These are phyloP conservation scores for Bruguiera parviflora DNA, from an alignment of 345 rosid genomes.

Conservation along the genomic window DNA sequence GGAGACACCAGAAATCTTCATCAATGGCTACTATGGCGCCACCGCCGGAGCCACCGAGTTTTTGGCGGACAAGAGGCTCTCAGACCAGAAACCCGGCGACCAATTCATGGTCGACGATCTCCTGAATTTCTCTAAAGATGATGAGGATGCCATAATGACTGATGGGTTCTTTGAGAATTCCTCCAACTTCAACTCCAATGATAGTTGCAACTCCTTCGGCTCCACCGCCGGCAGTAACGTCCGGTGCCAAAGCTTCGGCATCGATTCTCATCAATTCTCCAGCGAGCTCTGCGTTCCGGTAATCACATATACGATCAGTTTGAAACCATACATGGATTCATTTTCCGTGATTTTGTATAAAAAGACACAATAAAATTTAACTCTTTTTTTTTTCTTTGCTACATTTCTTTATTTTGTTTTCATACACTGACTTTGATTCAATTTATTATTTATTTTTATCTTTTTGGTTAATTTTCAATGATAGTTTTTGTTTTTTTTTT, in stretches of 20 bases:
- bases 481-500: too few relatives aligned
- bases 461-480: too few relatives aligned
- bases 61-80: conserved; percentile 36
- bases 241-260: conserved; percentile 31
- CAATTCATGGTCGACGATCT: conserved; percentile 64
- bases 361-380: too few relatives aligned
- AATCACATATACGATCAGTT: neutral
- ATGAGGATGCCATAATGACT: conserved; percentile 27
- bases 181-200: conserved; percentile 38
- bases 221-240: conserved; percentile 28
- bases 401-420: too few relatives aligned
- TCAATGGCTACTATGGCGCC: conserved; percentile 28
- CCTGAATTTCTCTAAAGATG: conserved; percentile 63
- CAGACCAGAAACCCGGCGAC: conserved; percentile 35
- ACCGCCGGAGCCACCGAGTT: conserved; percentile 21
- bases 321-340: neutral
- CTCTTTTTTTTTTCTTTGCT: too few relatives aligned
- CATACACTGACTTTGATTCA: too few relatives aligned
- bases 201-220: conserved; percentile 45
- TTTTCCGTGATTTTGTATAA: too few relatives aligned
- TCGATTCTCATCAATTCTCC: conserved; percentile 43
- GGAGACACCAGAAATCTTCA: conserved; percentile 45
- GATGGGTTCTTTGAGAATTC: conserved; percentile 43
- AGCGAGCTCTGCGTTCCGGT: conserved; percentile 74
- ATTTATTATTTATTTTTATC: too few relatives aligned